phyloP scores from a whole-genome alignment of 1,284 basidiomycete species.

The Pseudozyma sp. region DNA sequence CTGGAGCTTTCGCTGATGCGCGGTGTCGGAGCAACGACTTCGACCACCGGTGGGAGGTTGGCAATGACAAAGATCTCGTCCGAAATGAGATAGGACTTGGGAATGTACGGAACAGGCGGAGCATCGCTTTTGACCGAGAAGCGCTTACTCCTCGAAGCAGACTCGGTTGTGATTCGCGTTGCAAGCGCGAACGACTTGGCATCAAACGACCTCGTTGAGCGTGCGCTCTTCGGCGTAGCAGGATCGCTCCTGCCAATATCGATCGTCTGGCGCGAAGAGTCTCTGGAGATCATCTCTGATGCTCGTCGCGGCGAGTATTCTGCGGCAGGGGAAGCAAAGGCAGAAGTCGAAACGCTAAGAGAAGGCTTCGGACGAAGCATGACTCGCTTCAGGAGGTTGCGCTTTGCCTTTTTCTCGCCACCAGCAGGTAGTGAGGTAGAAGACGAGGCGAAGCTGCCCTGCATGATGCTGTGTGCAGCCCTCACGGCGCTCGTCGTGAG shows the following conservation, averaged over 20 bases:
- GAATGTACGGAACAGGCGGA: conserved; percentile 19
- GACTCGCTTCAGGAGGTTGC: conserved; percentile 21
- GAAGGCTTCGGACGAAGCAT: conserved; percentile 14
- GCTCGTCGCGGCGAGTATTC: conserved; percentile 14
- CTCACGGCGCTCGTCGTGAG: too few relatives aligned
- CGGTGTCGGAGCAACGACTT: background rate
- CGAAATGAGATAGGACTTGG: conserved; percentile 17
- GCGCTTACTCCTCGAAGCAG: background rate
- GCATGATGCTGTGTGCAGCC: conserved; percentile 8
- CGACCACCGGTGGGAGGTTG: background rate
- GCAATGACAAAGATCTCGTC: conserved; percentile 34
- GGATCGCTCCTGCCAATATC: conserved; percentile 7
- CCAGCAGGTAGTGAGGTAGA: conserved; percentile 9
- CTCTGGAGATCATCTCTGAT: conserved; percentile 18
- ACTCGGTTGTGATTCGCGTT: conserved; percentile 1
- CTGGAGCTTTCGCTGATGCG: conserved; percentile 16
- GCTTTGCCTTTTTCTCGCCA: conserved; percentile 16
- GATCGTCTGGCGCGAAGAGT: background rate
- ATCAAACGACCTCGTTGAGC: conserved; percentile 6
- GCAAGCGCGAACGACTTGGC: background rate
- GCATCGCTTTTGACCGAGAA: background rate
- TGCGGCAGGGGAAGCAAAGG: conserved; percentile 7
- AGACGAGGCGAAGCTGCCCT: conserved; percentile 16
- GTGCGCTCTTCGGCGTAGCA: background rate
- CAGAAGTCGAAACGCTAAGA: background rate